Percentiles rank a stretch among this genome's conserved stretches.
phyloP scores from a whole-genome alignment of 306 rosid species.

The Prinsepia uniflora region DNA sequence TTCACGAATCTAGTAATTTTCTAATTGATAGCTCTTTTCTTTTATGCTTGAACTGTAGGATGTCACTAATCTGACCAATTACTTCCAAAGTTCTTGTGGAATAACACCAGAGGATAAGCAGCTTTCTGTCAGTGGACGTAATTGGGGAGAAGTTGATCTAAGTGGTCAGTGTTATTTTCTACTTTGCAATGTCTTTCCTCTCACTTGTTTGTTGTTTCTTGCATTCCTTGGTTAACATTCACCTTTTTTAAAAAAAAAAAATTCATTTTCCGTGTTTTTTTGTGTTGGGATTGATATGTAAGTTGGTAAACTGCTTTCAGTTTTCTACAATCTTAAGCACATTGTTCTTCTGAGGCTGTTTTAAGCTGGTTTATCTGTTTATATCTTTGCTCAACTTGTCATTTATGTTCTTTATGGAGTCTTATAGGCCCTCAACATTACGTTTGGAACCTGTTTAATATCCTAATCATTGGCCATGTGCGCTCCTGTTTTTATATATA shows the following conservation, averaged over 20 bases:
- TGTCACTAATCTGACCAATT: constrained; percentile 63
- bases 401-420: background rate
- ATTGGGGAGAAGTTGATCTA: constrained; percentile 96
- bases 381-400: background rate
- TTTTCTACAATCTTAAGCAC: background rate
- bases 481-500: background rate
- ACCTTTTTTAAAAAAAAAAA: no score
- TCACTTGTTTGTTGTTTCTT: constrained; percentile 2
- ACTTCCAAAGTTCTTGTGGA: constrained; percentile 74
- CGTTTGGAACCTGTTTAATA: background rate
- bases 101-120: constrained; percentile 77
- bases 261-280: background rate
- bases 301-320: background rate
- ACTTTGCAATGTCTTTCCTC: constrained; percentile 2
- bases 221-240: background rate
- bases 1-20: background rate
- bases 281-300: background rate
- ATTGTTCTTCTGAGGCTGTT: background rate
- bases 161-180: constrained; percentile 53
- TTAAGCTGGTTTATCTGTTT: background rate
- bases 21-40: constrained; percentile 12
- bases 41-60: constrained; percentile 48
- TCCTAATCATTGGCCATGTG: background rate
- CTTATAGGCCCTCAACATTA: background rate
- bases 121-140: constrained; percentile 94